Evolutionary conservation across 2,329 filamentous ascomycete species (phyloP).

Genomic region (Fusarium humuli): DNA sequence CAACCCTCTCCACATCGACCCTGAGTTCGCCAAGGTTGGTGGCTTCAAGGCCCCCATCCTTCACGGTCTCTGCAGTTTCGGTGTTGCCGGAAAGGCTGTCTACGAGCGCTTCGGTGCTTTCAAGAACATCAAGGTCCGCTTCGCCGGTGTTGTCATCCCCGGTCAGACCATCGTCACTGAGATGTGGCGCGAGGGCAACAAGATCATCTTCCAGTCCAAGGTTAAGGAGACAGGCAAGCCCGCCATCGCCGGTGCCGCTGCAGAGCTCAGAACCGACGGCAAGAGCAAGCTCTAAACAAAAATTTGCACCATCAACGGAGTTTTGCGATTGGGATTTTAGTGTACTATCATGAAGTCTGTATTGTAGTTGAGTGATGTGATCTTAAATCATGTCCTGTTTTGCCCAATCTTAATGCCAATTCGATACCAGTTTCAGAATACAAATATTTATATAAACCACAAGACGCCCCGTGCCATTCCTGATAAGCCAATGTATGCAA

Average conservation of each 20-base stretch:
- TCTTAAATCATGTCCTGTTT: conserved; percentile 31
- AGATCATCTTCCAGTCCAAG: conserved; percentile 85
- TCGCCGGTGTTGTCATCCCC: conserved; percentile 85
- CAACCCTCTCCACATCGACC: conserved; percentile 97
- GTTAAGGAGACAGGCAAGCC: conserved; percentile 94
- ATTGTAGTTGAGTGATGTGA: conserved; percentile 43
- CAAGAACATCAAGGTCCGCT: conserved; percentile 93
- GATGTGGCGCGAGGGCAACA: conserved; percentile 90
- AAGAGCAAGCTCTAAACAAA: conserved; percentile 50
- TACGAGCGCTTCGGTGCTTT: conserved; percentile 84
- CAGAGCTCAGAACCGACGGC: conserved; percentile 69
- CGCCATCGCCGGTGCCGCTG: conserved; percentile 83
- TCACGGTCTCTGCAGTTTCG: conserved; percentile 96
- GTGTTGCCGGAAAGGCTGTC: conserved; percentile 90
- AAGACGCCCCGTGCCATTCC: conserved; percentile 28
- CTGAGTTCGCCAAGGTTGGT: conserved; percentile 91
- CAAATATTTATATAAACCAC: conserved; percentile 14
- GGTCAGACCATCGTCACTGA: conserved; percentile 92
- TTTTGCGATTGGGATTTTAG: conserved; percentile 29
- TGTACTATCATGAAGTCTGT: conserved; percentile 44
- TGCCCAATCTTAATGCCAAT: conserved; percentile 32
- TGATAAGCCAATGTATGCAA: conserved; percentile 18
- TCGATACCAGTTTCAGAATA: conserved; percentile 14
- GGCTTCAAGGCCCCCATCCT: conserved; percentile 95
- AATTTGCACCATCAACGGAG: conserved; percentile 15